Percentiles rank a stretch among this genome's conserved stretches.
Conservation (phyloP, 768 basidiomycete genomes). For the Pleurotus pulmonarius region DNA sequence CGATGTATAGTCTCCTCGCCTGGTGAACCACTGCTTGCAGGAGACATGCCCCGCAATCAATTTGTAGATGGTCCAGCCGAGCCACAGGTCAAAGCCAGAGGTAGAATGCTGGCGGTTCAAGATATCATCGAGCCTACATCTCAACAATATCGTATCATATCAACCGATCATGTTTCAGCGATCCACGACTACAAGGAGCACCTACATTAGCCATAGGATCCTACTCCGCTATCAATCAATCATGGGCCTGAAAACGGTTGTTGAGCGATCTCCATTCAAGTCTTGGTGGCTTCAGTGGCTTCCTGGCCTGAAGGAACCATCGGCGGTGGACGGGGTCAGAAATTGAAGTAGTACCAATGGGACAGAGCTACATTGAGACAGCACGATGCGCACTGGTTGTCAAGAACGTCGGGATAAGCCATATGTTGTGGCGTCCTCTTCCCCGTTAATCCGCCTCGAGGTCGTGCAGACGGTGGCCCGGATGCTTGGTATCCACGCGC, state of each 20-base stretch:
- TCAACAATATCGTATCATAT: constrained; percentile 6
- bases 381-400: background rate
- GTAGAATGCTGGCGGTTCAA: too few relatives aligned
- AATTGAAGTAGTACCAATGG: background rate
- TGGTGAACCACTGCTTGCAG: too few relatives aligned
- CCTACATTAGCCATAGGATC: background rate
- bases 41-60: too few relatives aligned
- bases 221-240: background rate
- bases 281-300: background rate
- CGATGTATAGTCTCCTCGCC: background rate
- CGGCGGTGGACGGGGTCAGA: background rate
- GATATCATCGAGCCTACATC: constrained; percentile 1
- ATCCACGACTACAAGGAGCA: background rate
- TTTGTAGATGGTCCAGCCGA: too few relatives aligned
- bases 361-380: background rate
- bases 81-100: too few relatives aligned
- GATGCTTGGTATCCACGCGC: background rate
- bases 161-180: constrained; percentile 9
- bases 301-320: background rate
- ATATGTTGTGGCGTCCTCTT: constrained; percentile 6
- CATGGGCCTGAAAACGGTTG: background rate
- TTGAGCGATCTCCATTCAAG: background rate
- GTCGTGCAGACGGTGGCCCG: background rate
- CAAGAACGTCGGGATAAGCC: background rate
- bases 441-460: constrained; percentile 4